phyloP scores from a whole-genome alignment of 192 early-diverging fungal species.

The Phlyctochytrium bullatum region DNA sequence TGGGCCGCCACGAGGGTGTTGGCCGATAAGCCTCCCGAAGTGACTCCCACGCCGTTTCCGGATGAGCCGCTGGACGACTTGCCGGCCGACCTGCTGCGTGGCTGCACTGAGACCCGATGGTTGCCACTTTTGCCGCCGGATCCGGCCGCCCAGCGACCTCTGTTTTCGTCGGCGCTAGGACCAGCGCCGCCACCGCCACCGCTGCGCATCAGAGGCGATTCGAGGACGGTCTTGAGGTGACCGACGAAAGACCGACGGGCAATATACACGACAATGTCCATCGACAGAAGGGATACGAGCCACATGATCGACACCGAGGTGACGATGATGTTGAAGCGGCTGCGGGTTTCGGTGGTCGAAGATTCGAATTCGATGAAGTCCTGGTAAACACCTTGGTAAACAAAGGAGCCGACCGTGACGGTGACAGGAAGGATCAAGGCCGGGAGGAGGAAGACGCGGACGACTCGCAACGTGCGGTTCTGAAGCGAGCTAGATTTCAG shows the following conservation, averaged over 20 bases:
- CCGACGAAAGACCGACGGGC: neutral
- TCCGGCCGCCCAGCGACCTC: neutral
- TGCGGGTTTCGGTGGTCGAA: neutral
- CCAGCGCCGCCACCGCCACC: neutral
- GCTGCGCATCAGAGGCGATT: neutral
- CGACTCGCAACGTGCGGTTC: neutral
- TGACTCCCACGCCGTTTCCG: neutral
- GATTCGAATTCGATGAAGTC: neutral
- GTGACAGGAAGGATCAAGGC: neutral
- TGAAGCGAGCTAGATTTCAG: neutral
- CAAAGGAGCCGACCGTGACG: neutral
- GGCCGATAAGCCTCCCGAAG: neutral
- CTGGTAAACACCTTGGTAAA: constrained; percentile 3
- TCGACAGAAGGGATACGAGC: neutral
- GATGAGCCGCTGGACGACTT: neutral
- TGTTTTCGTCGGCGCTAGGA: neutral
- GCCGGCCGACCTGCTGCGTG: neutral
- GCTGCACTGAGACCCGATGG: too few species aligned
- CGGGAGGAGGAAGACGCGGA: neutral
- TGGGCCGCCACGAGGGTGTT: neutral
- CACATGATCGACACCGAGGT: neutral
- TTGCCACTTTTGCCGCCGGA: neutral
- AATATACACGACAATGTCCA: neutral
- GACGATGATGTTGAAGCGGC: neutral
- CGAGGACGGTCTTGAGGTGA: neutral